Percentiles rank a stretch among this genome's conserved stretches.
These are phyloP conservation scores for Boletales sp. DNA, from an alignment of 768 basidiomycete genomes.

Conservation along the genomic window DNA sequence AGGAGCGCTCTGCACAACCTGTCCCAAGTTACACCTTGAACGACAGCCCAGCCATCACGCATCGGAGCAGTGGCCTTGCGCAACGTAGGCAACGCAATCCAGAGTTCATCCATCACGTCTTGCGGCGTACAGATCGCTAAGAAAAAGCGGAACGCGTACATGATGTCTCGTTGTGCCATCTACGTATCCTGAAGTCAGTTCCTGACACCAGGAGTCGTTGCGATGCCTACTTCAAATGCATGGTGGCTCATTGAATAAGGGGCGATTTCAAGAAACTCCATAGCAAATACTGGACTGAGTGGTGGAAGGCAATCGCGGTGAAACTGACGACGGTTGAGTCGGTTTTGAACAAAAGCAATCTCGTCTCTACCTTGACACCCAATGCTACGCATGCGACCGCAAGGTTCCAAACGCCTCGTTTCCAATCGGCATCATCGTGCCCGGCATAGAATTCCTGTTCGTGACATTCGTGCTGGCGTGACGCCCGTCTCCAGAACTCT, in stretches of 20 bases:
- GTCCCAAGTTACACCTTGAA: constrained; percentile 48
- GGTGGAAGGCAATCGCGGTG: constrained; percentile 63
- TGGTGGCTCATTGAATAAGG: constrained; percentile 43
- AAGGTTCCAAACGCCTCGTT: constrained; percentile 52
- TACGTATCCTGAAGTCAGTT: constrained; percentile 18
- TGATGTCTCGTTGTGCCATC: constrained; percentile 55
- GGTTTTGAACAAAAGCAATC: background rate
- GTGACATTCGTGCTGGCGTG: background rate
- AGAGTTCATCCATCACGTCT: constrained; percentile 53
- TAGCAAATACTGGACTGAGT: constrained; percentile 47
- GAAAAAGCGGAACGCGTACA: constrained; percentile 43
- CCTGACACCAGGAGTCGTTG: too few relatives aligned
- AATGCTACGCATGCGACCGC: constrained; percentile 57
- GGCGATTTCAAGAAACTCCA: constrained; percentile 49
- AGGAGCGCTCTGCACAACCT: constrained; percentile 45
- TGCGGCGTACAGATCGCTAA: constrained; percentile 53
- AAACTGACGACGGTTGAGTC: constrained; percentile 35
- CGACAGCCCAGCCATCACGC: constrained; percentile 44
- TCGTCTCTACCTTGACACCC: constrained; percentile 51
- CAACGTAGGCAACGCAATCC: constrained; percentile 52
- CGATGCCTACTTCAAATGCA: constrained; percentile 49
- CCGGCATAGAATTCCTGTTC: background rate
- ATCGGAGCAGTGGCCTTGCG: constrained; percentile 34
- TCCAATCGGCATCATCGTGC: background rate
- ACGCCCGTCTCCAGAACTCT: constrained; percentile 6